These are phyloP conservation scores for Nymphaea colorata DNA, from an alignment of 164 flowering plant species.

Conservation along the genomic window DNA sequence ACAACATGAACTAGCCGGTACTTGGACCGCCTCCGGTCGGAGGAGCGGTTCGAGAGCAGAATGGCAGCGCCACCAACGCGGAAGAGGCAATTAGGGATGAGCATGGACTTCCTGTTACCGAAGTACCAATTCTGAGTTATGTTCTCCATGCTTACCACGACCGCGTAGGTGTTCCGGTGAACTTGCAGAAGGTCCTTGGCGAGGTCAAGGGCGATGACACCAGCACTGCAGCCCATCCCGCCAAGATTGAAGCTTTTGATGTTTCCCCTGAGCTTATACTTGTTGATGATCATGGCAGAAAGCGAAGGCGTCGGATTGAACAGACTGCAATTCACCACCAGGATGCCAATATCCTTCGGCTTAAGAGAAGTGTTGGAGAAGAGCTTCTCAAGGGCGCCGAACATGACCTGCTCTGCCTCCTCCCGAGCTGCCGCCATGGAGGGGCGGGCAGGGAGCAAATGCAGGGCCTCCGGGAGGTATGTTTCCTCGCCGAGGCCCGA, in stretches of 20 bases:
- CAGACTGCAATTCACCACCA: constrained; percentile 71
- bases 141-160: constrained; percentile 81
- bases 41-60: constrained; percentile 45
- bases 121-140: constrained; percentile 79
- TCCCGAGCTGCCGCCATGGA: constrained; percentile 12
- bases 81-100: constrained; percentile 72
- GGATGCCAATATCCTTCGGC: constrained; percentile 63
- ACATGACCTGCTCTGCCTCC: constrained; percentile 40
- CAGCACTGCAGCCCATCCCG: constrained; percentile 87
- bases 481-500: constrained; percentile 18
- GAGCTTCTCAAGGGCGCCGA: constrained; percentile 56
- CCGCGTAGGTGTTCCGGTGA: constrained; percentile 58
- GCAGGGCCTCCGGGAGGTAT: constrained; percentile 12
- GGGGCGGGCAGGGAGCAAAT: constrained; percentile 9
- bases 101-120: constrained; percentile 69
- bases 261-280: constrained; percentile 57
- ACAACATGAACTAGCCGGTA: constrained; percentile 64
- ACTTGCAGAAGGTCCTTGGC: constrained; percentile 63
- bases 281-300: constrained; percentile 71
- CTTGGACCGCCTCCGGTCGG: constrained; percentile 44
- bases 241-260: constrained; percentile 57
- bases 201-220: constrained; percentile 63
- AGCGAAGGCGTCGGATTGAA: constrained; percentile 76
- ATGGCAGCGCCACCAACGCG: constrained; percentile 71
- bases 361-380: constrained; percentile 36